Percentiles rank a stretch among this genome's conserved stretches.
Evolutionary conservation across 495 filamentous ascomycete species (phyloP).

Genomic region (Aspergillus ellipticus): DNA sequence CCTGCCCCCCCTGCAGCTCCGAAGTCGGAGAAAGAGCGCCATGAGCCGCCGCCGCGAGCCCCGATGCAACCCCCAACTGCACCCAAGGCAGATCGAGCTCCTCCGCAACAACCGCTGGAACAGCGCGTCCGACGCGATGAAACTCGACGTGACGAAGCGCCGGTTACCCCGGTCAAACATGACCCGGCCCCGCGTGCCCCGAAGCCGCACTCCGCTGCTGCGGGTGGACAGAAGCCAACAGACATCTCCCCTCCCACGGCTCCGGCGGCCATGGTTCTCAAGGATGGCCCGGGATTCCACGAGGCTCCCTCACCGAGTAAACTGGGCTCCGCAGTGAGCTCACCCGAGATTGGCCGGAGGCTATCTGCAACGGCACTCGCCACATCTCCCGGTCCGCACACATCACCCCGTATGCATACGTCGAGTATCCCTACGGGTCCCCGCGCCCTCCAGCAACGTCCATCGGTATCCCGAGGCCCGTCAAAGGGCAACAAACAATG

Average conservation of each 20-base stretch:
- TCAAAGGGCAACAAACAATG: conserved; percentile 55
- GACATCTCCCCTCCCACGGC: conserved; percentile 42
- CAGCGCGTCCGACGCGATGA: conserved; percentile 20
- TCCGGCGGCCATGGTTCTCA: conserved; percentile 37
- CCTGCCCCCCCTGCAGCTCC: no score
- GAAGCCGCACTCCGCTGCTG: conserved; percentile 18
- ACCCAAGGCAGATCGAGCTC: conserved; percentile 34
- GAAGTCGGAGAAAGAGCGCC: conserved; percentile 30
- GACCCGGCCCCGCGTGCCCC: conserved; percentile 15
- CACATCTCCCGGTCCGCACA: conserved; percentile 35
- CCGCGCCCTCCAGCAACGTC: conserved; percentile 47
- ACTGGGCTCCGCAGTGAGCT: conserved; percentile 17
- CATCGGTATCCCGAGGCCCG: conserved; percentile 29
- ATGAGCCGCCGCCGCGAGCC: conserved; percentile 18
- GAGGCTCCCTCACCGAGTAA: conserved; percentile 22
- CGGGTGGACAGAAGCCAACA: conserved; percentile 13
- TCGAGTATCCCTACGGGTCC: conserved; percentile 57
- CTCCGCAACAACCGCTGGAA: conserved; percentile 19
- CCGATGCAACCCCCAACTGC: conserved; percentile 37
- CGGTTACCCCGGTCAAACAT: conserved; percentile 13
- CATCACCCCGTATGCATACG: conserved; percentile 48
- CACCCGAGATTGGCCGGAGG: conserved; percentile 27
- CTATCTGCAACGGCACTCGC: conserved; percentile 28
- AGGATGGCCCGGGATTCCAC: conserved; percentile 18
- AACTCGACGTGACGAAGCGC: conserved; percentile 17